Percentiles rank a stretch among this genome's conserved stretches.
phyloP scores from a whole-genome alignment of 305 asterid genomes.

The Fraxinus floribunda region DNA sequence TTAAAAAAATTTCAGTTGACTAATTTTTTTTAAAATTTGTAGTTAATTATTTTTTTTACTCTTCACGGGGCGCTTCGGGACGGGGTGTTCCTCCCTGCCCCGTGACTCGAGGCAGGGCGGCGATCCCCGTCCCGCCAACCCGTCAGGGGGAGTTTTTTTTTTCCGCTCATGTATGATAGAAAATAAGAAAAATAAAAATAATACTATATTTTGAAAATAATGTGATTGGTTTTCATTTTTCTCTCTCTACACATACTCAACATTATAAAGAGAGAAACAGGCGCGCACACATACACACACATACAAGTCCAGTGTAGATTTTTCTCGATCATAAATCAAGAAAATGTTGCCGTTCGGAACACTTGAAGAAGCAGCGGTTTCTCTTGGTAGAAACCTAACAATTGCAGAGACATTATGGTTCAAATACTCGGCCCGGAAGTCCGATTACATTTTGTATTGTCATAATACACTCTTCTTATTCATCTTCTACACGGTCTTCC shows the following conservation, averaged over 20 bases:
- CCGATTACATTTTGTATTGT: slow-evolving; percentile 55
- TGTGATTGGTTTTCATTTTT: not conserved
- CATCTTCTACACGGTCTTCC: slow-evolving; percentile 53
- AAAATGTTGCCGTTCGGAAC: slow-evolving; percentile 53
- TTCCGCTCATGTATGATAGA: too few species aligned
- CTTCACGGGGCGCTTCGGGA: too few species aligned
- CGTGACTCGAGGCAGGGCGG: too few species aligned
- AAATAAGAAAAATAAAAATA: too few species aligned
- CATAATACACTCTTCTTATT: slow-evolving; percentile 62
- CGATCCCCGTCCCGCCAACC: too few species aligned
- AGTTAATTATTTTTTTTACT: too few species aligned
- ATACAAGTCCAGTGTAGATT: not conserved
- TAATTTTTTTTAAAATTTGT: too few species aligned
- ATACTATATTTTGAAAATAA: too few species aligned
- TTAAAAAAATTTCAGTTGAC: too few species aligned
- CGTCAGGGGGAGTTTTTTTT: too few species aligned
- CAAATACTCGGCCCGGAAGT: slow-evolving; percentile 55
- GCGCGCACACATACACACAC: not conserved
- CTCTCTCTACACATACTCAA: not conserved
- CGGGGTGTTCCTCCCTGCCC: too few species aligned
- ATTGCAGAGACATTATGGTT: slow-evolving; percentile 59
- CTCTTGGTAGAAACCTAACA: slow-evolving; percentile 59
- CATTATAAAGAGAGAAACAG: not conserved
- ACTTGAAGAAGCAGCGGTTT: slow-evolving; percentile 48
- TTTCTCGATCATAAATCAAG: not conserved